Evolutionary conservation across 192 early-diverging fungal species (phyloP).

Genomic region (Mortierella antarctica): DNA sequence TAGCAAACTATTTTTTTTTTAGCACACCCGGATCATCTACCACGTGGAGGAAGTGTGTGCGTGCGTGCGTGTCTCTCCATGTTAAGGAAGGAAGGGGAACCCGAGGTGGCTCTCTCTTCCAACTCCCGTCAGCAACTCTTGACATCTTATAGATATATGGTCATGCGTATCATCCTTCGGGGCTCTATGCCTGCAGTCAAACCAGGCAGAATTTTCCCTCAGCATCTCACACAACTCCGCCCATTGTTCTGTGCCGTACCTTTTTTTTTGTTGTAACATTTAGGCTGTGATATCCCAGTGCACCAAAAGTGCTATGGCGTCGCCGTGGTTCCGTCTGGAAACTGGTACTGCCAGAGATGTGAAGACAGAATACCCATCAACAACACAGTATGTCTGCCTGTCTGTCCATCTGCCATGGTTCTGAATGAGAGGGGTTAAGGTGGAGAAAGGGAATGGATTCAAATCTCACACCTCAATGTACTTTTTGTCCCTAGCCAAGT

Average conservation of each 20-base stretch:
- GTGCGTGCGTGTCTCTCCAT: too few species aligned
- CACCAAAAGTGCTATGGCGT: slow-evolving; percentile 62
- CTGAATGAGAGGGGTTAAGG: not conserved
- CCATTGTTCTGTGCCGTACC: not conserved
- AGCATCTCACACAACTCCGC: not conserved
- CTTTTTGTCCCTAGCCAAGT: slow-evolving; percentile 36
- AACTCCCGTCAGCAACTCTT: too few species aligned
- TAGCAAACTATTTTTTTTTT: not conserved
- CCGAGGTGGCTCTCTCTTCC: too few species aligned
- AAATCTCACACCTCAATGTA: not conserved
- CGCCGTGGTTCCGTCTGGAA: slow-evolving; percentile 52
- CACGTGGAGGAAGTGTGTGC: too few species aligned
- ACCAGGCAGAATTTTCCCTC: not conserved
- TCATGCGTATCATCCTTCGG: too few species aligned
- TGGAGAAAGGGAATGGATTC: not conserved
- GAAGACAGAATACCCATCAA: slow-evolving; percentile 47
- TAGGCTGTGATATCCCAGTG: slow-evolving; percentile 55
- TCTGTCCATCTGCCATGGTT: not conserved
- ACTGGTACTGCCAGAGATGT: slow-evolving; percentile 65
- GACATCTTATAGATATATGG: too few species aligned
- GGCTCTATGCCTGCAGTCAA: too few species aligned
- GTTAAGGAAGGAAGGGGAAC: too few species aligned
- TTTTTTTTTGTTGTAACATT: not conserved
- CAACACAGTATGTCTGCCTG: slow-evolving; percentile 48
- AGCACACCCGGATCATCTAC: too few species aligned